phyloP scores from a whole-genome alignment of 140 eudicot species.

The Artemisia princeps region DNA sequence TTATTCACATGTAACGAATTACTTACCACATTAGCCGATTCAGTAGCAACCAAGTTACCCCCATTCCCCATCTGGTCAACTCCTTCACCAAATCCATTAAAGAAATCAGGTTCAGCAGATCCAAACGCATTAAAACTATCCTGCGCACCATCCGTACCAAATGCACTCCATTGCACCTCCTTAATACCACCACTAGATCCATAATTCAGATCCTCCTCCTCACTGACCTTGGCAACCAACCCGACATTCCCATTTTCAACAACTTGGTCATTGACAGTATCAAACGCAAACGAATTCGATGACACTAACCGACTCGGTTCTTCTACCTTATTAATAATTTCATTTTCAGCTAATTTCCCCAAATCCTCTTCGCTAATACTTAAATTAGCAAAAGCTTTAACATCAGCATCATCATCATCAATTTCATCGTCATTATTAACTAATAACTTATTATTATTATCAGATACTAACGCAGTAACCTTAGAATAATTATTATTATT shows the following conservation, averaged over 20 bases:
- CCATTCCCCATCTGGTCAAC: constrained; percentile 34
- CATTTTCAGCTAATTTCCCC: constrained; percentile 25
- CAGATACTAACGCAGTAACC: constrained; percentile 14
- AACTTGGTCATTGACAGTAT: constrained; percentile 18
- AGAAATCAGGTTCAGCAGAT: constrained; percentile 39
- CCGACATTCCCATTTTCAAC: constrained; percentile 21
- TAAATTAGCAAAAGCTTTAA: constrained; percentile 67
- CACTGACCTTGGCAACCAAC: constrained; percentile 26
- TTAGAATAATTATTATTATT: constrained; percentile 27
- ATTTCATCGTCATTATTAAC: constrained; percentile 41
- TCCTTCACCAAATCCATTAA: constrained; percentile 49
- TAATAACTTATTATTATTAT: constrained; percentile 6
- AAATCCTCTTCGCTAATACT: constrained; percentile 45
- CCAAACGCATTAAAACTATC: constrained; percentile 47
- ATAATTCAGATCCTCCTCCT: constrained; percentile 28
- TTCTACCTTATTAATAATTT: constrained; percentile 5
- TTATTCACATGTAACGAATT: constrained; percentile 34
- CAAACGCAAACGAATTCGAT: constrained; percentile 34
- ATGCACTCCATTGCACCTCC: constrained; percentile 76
- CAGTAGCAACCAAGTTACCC: constrained; percentile 21
- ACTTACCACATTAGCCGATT: constrained; percentile 23
- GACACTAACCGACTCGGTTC: constrained; percentile 17
- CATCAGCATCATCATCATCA: constrained; percentile 56
- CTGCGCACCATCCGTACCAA: constrained; percentile 33
- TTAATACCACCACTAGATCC: constrained; percentile 46